phyloP scores from a whole-genome alignment of 345 rosid genomes.

The Lumnitzera littorea region DNA sequence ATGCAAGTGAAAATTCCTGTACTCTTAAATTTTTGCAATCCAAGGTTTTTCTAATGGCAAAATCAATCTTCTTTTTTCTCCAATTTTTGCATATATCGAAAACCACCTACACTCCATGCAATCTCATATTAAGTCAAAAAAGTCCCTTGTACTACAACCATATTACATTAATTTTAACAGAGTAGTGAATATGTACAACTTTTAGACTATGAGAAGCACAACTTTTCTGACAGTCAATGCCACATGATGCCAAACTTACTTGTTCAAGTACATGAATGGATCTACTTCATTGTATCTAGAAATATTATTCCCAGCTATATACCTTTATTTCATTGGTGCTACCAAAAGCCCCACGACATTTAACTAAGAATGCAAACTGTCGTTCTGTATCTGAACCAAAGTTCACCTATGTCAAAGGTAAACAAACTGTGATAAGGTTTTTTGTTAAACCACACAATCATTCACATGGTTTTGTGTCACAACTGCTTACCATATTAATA shows the following conservation, averaged over 20 bases:
- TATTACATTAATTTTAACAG: too few relatives aligned
- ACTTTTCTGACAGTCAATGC: too few relatives aligned
- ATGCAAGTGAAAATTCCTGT: not conserved
- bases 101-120: not conserved
- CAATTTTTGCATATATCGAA: not conserved
- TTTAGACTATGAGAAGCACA: too few relatives aligned
- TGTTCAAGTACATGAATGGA: too few relatives aligned
- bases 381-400: constrained; percentile 56
- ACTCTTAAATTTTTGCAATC: not conserved
- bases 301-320: constrained; percentile 4
- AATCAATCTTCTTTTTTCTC: not conserved
- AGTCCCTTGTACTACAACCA: too few relatives aligned
- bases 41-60: not conserved
- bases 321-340: constrained; percentile 70
- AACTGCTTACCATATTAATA: constrained; percentile 53
- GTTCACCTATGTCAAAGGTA: constrained; percentile 47
- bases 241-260: too few relatives aligned
- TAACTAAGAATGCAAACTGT: constrained; percentile 69
- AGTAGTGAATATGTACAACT: too few relatives aligned
- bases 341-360: constrained; percentile 76
- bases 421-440: constrained; percentile 15
- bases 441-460: constrained; percentile 13
- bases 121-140: not conserved
- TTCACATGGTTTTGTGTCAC: not conserved
- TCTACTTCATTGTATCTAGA: not conserved